Percentiles rank a stretch among this genome's conserved stretches.
Conservation (phyloP, 2,329 filamentous ascomycete genomes). For the Amauroascus niger region DNA sequence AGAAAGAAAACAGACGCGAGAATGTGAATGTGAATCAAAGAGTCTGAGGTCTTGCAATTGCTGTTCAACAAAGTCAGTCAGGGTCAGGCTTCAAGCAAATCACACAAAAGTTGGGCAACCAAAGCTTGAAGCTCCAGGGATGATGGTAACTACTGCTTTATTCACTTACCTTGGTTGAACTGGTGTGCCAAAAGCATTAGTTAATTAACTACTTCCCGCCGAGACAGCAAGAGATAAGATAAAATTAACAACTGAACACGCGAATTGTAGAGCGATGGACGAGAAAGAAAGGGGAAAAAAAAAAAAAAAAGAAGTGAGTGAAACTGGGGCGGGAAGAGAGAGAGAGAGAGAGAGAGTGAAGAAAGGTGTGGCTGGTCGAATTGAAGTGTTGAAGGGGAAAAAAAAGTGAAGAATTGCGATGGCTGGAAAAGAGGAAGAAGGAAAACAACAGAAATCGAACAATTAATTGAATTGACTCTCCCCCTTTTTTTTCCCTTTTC, state of each 20-base stretch:
- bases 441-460: too few species aligned
- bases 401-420: conserved; percentile 4
- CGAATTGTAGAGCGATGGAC: too few species aligned
- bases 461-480: too few species aligned
- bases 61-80: conserved; percentile 1
- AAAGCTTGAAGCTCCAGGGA: neutral
- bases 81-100: too few species aligned
- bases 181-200: conserved; percentile 3
- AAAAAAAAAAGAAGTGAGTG: neutral
- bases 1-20: neutral
- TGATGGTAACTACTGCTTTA: too few species aligned
- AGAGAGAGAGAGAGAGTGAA: neutral
- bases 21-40: too few species aligned
- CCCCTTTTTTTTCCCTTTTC: too few species aligned
- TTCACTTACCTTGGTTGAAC: neutral
- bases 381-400: neutral
- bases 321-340: neutral
- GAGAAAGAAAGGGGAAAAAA: neutral
- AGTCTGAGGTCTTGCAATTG: too few species aligned
- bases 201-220: too few species aligned
- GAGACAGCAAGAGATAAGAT: too few species aligned
- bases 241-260: too few species aligned
- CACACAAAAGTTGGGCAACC: too few species aligned
- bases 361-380: conserved; percentile 14
- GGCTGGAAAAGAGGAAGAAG: conserved; percentile 9